Percentiles rank a stretch among this genome's conserved stretches.
Evolutionary conservation across 306 rosid species (phyloP).

Genomic region (Pterocarpus macrocarpus): DNA sequence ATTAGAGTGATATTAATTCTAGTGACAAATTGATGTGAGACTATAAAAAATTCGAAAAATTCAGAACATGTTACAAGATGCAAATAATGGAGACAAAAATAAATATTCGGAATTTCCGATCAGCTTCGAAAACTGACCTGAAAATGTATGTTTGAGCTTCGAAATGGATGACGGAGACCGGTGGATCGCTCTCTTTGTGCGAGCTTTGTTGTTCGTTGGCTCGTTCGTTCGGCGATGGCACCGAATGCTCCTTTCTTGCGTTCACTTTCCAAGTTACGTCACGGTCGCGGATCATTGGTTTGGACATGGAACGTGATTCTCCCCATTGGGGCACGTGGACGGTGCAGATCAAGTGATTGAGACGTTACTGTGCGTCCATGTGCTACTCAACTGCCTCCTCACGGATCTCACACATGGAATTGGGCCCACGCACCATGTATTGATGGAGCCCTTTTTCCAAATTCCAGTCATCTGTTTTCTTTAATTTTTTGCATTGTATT

Average conservation of each 20-base stretch:
- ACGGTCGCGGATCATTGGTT: slow-evolving; percentile 29
- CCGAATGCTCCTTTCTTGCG: not conserved
- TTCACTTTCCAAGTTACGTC: slow-evolving; percentile 6
- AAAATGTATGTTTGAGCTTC: not conserved
- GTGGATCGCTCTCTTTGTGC: slow-evolving; percentile 5
- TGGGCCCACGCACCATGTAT: not conserved
- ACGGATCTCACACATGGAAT: not conserved
- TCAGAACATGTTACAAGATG: not conserved
- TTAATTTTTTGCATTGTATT: too few species aligned
- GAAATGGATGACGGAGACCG: not conserved
- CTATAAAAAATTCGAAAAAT: not conserved
- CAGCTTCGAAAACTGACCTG: slow-evolving; percentile 43
- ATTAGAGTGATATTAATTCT: not conserved
- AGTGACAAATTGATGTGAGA: not conserved
- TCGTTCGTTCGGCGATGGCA: slow-evolving; percentile 7
- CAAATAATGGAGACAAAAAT: slow-evolving; percentile 3
- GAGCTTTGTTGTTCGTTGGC: slow-evolving; percentile 4
- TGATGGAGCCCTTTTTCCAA: not conserved
- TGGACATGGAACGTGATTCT: slow-evolving; percentile 20
- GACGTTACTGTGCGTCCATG: slow-evolving; percentile 13
- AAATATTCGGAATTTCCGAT: not conserved
- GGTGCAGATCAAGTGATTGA: slow-evolving; percentile 41
- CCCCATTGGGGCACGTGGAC: slow-evolving; percentile 48
- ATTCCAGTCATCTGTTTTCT: not conserved
- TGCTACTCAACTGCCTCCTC: not conserved